Percentiles rank a stretch among this genome's conserved stretches.
Conservation (phyloP, 306 rosid species). For the Inga laurina region DNA sequence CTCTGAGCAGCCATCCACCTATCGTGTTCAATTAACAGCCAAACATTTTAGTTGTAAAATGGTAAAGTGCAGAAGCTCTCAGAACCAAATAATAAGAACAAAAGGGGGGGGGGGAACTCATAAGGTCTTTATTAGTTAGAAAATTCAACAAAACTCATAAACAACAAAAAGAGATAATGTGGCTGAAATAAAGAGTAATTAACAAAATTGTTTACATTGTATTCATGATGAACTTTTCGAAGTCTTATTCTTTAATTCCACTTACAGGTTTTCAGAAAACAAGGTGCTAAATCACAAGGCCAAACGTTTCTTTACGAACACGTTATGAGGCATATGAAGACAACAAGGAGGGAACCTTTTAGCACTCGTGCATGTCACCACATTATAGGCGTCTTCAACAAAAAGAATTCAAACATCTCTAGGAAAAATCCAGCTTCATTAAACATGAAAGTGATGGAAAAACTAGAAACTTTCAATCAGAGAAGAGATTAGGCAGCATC, state of each 20-base stretch:
- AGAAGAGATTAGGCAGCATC: conserved; percentile 1
- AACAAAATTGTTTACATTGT: neutral
- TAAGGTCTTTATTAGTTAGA: neutral
- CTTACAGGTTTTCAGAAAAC: neutral
- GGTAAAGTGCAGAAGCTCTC: conserved; percentile 7
- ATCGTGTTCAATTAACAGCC: conserved; percentile 25
- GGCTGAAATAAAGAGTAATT: neutral
- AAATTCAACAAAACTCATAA: neutral
- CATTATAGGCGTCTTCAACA: neutral
- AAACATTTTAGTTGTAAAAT: conserved; percentile 14
- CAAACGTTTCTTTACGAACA: neutral
- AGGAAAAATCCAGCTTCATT: neutral
- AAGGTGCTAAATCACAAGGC: neutral
- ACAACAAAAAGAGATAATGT: neutral
- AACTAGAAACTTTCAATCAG: neutral
- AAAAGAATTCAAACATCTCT: neutral
- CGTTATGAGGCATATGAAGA: neutral
- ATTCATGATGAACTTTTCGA: neutral
- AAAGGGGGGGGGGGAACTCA: neutral
- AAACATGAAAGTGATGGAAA: neutral
- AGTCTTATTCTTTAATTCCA: neutral
- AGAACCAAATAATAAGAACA: conserved; percentile 18
- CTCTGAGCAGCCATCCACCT: conserved; percentile 99
- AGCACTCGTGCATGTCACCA: neutral
- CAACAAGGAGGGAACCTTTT: neutral